Evolutionary conservation across 164 flowering plant species (phyloP), one percentile per base, ranked within the genome.

Genomic region (Umbellularia californica): DNA sequence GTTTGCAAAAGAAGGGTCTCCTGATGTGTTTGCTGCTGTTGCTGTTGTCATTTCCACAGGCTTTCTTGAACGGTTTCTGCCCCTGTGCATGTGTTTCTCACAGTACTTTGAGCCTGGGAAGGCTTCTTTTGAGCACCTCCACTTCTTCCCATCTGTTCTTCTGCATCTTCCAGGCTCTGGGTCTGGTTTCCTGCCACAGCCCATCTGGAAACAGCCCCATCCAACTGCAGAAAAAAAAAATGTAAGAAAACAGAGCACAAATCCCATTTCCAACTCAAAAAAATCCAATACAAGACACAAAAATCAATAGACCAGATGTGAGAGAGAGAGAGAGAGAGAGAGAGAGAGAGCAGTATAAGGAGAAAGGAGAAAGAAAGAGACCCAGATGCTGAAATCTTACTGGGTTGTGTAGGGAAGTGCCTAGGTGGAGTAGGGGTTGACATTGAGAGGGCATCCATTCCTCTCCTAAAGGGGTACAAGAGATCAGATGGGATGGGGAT

Each of bases 121-220:
- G 23, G 89, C 87, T 69, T 85, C 87, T 30, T 85, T 88, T 9
- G 91, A 83, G 80, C 91, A 88, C 62, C 91, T 81, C 91, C 91
- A 88, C 76, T 88, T 88, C 81, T 88, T 88, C 13, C 92, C 92
- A 78, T 89, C 92, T 66, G 92, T 89, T 82, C 92, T 86, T 76
- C 90, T 83, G 81, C 92, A 89, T 74, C 92, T 86, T 3, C 89
- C 89, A 68, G 92, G 92, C 78, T 89, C 92, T 67, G 89, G 89
- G 81, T 89, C 92, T 76, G 79, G 72, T 76, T 85, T 87, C 75
- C 86, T 83, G 74, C 88, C 84, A 77, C 79, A 82, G 41, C 88
- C 88, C 88, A 84, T 77, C 74, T 82, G 81, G 76, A 84, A 85
- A 72, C 85, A 85, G 7, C 84, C 85, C 88, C 88, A 86, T 55